These are phyloP conservation scores for Cystobasidium sp. DNA, from an alignment of 1,284 basidiomycete species.

Conservation along the genomic window DNA sequence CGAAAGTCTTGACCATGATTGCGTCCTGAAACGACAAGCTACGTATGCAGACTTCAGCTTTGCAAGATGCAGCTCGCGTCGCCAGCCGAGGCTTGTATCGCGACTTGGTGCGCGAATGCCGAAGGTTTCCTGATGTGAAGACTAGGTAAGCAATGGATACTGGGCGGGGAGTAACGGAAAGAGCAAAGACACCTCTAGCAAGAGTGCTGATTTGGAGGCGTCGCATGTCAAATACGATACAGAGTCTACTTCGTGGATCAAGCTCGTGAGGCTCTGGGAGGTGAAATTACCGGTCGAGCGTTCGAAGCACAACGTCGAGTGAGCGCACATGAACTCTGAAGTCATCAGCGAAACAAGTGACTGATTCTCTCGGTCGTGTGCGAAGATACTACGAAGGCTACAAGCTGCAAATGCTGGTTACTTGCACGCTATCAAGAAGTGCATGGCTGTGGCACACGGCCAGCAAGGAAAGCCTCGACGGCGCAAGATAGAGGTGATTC, in stretches of 20 bases:
- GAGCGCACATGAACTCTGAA: neutral
- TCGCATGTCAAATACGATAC: neutral
- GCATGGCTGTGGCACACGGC: slow-evolving; percentile 79
- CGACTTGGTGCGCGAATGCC: slow-evolving; percentile 21
- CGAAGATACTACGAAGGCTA: slow-evolving; percentile 66
- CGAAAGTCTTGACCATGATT: neutral
- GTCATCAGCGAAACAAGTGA: neutral
- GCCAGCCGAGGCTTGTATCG: slow-evolving; percentile 10
- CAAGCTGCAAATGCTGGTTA: slow-evolving; percentile 66
- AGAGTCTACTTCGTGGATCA: slow-evolving; percentile 6
- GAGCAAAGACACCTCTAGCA: neutral
- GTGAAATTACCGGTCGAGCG: slow-evolving; percentile 1
- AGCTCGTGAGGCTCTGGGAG: neutral
- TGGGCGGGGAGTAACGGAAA: neutral
- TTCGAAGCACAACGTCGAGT: slow-evolving; percentile 10
- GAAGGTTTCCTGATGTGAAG: slow-evolving; percentile 28
- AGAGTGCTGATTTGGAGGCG: neutral
- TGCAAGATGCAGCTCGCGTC: slow-evolving; percentile 5
- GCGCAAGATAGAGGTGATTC: slow-evolving; percentile 62
- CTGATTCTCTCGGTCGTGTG: neutral
- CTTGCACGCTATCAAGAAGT: slow-evolving; percentile 63
- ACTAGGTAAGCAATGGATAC: slow-evolving; percentile 7
- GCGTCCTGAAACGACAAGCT: neutral
- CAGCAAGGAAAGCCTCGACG: slow-evolving; percentile 70
- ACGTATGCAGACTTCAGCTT: slow-evolving; percentile 23